Evolutionary conservation across 78 protist genomes (phyloP).

Genomic region (Dictyostelium firmibasis): DNA sequence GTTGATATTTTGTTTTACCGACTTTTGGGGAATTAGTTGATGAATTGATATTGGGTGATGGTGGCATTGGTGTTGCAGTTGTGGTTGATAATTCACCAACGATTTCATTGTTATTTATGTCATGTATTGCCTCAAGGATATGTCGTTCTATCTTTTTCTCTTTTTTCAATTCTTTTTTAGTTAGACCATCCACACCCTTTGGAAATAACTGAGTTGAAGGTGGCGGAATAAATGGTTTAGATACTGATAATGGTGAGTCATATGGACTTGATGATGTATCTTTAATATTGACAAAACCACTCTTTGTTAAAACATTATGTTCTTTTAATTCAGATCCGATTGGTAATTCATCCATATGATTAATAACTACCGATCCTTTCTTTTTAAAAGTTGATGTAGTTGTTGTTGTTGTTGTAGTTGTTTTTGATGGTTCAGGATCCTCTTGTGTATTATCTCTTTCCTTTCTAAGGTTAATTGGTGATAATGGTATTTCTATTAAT

Average conservation of each 20-base stretch:
- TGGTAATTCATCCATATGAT: neutral
- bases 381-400: neutral
- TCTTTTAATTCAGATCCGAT: neutral
- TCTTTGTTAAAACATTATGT: neutral
- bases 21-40: neutral
- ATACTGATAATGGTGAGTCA: neutral
- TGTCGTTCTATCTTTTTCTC: conserved; percentile 54
- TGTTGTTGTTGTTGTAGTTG: neutral
- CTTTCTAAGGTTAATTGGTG: neutral
- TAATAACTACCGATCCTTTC: neutral
- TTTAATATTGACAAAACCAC: neutral
- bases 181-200: neutral
- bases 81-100: neutral
- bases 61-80: neutral
- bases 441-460: neutral
- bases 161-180: conserved; percentile 34
- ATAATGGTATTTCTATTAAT: neutral
- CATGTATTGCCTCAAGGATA: conserved; percentile 34
- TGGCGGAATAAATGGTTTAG: conserved; percentile 41
- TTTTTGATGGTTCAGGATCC: neutral
- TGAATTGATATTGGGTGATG: neutral
- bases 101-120: neutral
- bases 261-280: neutral
- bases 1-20: neutral
- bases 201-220: neutral